A percentile compares a stretch with the other conserved stretches of the same genome.
Evolutionary conservation across 495 filamentous ascomycete species (phyloP).

Genomic region (Talaromyces trachyspermus): DNA sequence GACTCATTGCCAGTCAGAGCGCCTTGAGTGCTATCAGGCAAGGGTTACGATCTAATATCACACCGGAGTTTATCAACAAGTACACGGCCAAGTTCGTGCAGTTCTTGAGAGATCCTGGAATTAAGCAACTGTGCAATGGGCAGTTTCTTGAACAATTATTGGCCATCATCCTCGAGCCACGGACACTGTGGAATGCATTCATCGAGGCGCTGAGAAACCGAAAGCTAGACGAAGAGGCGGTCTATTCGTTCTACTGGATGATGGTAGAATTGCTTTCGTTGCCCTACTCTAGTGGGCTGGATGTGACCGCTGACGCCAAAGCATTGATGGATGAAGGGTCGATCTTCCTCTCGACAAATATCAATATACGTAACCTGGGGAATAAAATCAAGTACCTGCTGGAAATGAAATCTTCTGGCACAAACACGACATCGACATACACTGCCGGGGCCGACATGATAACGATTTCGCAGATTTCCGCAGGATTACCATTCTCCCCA

Average conservation of each 20-base stretch:
- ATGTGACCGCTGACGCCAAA: slow-evolving; percentile 23
- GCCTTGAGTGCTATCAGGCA: slow-evolving; percentile 42
- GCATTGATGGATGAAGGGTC: slow-evolving; percentile 17
- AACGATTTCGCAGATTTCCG: slow-evolving; percentile 63
- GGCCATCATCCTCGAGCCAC: slow-evolving; percentile 46
- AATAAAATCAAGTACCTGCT: slow-evolving; percentile 41
- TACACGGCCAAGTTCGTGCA: slow-evolving; percentile 19
- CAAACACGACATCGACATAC: not conserved
- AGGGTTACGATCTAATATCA: slow-evolving; percentile 42
- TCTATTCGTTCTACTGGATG: slow-evolving; percentile 53
- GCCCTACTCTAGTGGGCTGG: slow-evolving; percentile 15
- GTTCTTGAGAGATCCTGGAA: slow-evolving; percentile 17
- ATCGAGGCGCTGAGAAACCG: slow-evolving; percentile 30
- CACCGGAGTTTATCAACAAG: slow-evolving; percentile 43
- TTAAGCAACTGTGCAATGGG: slow-evolving; percentile 50
- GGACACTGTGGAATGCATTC: slow-evolving; percentile 53
- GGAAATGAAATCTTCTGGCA: slow-evolving; percentile 13
- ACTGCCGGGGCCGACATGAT: slow-evolving; percentile 63
- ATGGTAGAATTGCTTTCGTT: slow-evolving; percentile 47
- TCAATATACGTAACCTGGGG: slow-evolving; percentile 24
- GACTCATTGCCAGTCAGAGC: slow-evolving; percentile 40
- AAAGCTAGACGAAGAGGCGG: slow-evolving; percentile 28
- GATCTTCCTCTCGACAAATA: slow-evolving; percentile 23
- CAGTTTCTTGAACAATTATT: slow-evolving; percentile 48
- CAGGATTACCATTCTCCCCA: slow-evolving; percentile 59